Conservation (phyloP, 1,284 basidiomycete genomes). For the Apiotrichum sp. region DNA sequence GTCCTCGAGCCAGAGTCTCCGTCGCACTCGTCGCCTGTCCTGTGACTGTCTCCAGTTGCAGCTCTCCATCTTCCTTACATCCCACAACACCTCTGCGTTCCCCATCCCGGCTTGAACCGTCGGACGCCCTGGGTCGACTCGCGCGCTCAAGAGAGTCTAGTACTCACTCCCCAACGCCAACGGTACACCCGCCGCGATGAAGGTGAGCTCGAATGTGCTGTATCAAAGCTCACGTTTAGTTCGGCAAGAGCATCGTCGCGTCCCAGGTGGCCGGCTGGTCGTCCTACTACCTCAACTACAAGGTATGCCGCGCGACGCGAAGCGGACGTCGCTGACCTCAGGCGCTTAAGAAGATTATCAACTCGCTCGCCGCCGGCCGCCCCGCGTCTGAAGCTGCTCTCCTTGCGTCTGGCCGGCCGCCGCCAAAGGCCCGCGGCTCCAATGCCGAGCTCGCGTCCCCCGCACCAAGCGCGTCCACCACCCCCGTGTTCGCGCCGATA, state of each 20-base stretch:
- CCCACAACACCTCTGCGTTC: too few species aligned
- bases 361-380: conserved; percentile 83
- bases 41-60: too few species aligned
- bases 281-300: conserved; percentile 95
- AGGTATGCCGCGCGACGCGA: conserved; percentile 47
- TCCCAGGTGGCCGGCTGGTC: conserved; percentile 98
- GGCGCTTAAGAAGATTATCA: conserved; percentile 67
- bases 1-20: too few species aligned
- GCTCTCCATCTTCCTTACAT: too few species aligned
- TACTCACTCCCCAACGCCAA: background rate
- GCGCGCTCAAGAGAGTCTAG: background rate
- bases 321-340: conserved; percentile 2
- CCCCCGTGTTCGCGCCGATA: conserved; percentile 7
- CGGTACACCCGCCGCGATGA: conserved; percentile 1
- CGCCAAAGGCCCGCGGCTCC: conserved; percentile 53
- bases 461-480: conserved; percentile 2
- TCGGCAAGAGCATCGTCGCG: conserved; percentile 96
- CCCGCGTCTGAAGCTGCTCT: conserved; percentile 83
- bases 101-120: too few species aligned
- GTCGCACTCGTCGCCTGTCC: too few species aligned
- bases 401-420: conserved; percentile 74
- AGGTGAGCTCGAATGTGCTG: background rate
- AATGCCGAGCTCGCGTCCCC: conserved; percentile 1
- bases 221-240: conserved; percentile 53
- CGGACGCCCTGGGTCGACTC: background rate